Evolutionary conservation across 2,329 filamentous ascomycete genomes (phyloP), one percentile per base, ranked within the genome.

Genomic region (Xylaria sp.): DNA sequence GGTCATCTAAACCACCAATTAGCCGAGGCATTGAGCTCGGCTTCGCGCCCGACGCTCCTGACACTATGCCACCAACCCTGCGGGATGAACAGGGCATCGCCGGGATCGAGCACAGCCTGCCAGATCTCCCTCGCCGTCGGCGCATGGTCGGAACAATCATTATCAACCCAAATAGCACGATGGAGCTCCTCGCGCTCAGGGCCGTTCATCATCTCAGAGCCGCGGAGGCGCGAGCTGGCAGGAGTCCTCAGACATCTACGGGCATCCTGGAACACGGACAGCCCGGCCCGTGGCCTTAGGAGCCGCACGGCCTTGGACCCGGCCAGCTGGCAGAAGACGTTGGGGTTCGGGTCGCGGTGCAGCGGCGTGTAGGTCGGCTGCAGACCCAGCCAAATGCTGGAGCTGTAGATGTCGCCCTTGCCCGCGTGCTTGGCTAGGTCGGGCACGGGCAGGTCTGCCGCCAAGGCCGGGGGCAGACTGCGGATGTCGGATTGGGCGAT

Each of bases 271-370:
- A 94, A 97, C 2, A 97, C 77, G 0, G 74, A 79, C 55, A 86
- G 81, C 0, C 96, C 96, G 3, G 83, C 75, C 0, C 80, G 76
- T 0, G 94, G 93, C 4, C 84, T 81, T 66, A 95, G 84, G 13
- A 97, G 77, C n/a, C 94, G 85, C 18, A 97, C 83, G 0, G 82
- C 78, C 79, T 99, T 99, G 60, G 77, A 80, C 4, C 93, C 89
- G 18, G 88, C 88, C 13, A 98, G 79, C 79, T 99, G 96, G 53
- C 93, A 88, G 77, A 98, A 97, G 0, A 97, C 75, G 76, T 99
- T 99, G 0, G 93, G 93, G 75, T 98, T 98, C 0, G 96, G 96
- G 75, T 99, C 96, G 63, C 92, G 88, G 79, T 99, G 96, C 3
- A 97, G 83, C 3, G 96, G 94, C 0, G 96, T 97, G 73, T 93